Base-by-base conservation (phyloP, 345 rosid genomes). In the Cardamine chenopodiifolia region DNA sequence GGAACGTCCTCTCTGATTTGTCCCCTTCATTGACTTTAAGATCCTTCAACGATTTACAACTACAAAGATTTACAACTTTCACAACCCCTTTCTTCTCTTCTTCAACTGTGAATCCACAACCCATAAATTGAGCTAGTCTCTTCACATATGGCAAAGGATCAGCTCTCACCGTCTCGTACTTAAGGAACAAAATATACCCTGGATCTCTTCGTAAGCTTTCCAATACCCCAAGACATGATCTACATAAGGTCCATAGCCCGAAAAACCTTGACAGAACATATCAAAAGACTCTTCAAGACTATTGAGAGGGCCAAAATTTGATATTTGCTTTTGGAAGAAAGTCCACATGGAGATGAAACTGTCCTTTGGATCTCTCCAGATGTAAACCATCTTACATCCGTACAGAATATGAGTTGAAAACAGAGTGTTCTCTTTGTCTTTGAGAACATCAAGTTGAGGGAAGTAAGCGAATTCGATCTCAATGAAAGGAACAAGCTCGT, bases 291-390 rank as follows among this genome's bases (percentile, higher is more conserved):
- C n/a, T n/a, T n/a, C n/a, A n/a, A n/a, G n/a, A n/a, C n/a, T n/a
- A n/a, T n/a, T n/a, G n/a, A n/a, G n/a, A n/a, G n/a, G n/a, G n/a
- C n/a, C n/a, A n/a, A n/a, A n/a, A n/a, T n/a, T n/a, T n/a, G 23
- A 2, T 3, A 14, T 13, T 55, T 22, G 12, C 78, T 79, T 76
- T 55, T 63, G 49, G 61, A 28, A 68, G 45, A 80, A 82, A 8
- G 42, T 74, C 78, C 80, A 82, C 73, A 35, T 35, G 0, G 84
- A 84, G 22, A 85, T 76, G 18, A 85, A 66, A 15, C 67, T 73
- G 20, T 85, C 86, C 68, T 75, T 82, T 9, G 82, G 84, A 66
- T 85, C 79, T 45, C 88, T 59, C 34, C 74, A 47, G 0, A 80
- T 73, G 84, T 78, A 84, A 37, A 85, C 80, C 3, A 82, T 76